A percentile compares a stretch with the other conserved stretches of the same genome.
Evolutionary conservation across 2,329 filamentous ascomycete genomes (phyloP).

Genomic region (Paecilomyces dactylethromorphus): DNA sequence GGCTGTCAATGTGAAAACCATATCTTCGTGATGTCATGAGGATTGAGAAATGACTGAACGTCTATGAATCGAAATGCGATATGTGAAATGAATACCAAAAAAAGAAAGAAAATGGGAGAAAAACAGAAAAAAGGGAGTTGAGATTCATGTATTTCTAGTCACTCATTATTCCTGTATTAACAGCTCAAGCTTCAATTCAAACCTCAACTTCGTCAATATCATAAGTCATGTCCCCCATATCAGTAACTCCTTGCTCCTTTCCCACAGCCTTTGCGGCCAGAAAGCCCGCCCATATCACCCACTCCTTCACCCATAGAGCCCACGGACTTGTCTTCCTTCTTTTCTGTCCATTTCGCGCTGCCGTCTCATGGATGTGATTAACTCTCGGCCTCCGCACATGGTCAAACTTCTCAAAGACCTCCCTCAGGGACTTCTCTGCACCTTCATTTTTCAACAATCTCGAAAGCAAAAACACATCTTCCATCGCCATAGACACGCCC

Average conservation of each 20-base stretch:
- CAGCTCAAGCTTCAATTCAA: background rate
- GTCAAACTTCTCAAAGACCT: slow-evolving; percentile 19
- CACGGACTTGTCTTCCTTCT: slow-evolving; percentile 18
- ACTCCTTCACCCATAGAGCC: slow-evolving; percentile 21
- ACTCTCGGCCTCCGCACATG: slow-evolving; percentile 24
- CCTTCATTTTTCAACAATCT: slow-evolving; percentile 14
- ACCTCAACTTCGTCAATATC: slow-evolving; percentile 19
- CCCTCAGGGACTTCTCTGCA: slow-evolving; percentile 5
- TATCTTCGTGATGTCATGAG: background rate
- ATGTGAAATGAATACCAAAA: background rate
- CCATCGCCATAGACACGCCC: slow-evolving; percentile 48
- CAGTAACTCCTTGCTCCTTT: slow-evolving; percentile 11
- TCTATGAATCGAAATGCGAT: background rate
- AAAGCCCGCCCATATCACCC: slow-evolving; percentile 8
- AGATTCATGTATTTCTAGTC: background rate
- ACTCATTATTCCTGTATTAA: background rate
- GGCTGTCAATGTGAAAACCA: background rate
- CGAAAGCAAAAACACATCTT: slow-evolving; percentile 36
- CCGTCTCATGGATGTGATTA: slow-evolving; percentile 15
- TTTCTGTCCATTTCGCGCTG: slow-evolving; percentile 15
- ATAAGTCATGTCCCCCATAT: slow-evolving; percentile 22
- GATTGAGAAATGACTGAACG: background rate
- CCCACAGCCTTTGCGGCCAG: slow-evolving; percentile 13
- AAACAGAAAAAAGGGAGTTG: background rate
- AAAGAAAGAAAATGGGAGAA: background rate